Percentiles rank a stretch among this genome's conserved stretches.
Conservation (phyloP, 2,329 filamentous ascomycete species). For the Colletotrichum viniferum region DNA sequence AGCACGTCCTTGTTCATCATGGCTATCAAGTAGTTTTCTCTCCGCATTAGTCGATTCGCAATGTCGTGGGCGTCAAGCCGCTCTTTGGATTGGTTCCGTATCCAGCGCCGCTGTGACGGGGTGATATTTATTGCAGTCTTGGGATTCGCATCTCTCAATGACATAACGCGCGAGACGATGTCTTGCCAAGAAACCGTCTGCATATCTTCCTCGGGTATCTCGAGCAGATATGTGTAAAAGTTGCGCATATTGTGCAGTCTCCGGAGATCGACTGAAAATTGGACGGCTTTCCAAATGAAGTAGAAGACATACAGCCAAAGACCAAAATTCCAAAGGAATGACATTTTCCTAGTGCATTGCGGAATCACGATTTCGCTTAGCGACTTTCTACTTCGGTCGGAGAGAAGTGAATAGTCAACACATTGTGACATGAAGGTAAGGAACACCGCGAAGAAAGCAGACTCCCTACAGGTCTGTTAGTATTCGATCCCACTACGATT, state of each 20-base stretch:
- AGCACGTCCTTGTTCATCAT: slow-evolving; percentile 97
- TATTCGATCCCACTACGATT: not conserved
- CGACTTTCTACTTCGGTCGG: slow-evolving; percentile 58
- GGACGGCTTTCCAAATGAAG: slow-evolving; percentile 80
- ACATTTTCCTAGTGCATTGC: slow-evolving; percentile 79
- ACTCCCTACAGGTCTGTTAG: slow-evolving; percentile 58
- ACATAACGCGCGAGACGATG: slow-evolving; percentile 84
- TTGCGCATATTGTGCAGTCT: slow-evolving; percentile 79
- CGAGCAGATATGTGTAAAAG: slow-evolving; percentile 83
- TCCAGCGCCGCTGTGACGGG: slow-evolving; percentile 55
- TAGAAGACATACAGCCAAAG: slow-evolving; percentile 87
- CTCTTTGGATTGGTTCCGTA: slow-evolving; percentile 89
- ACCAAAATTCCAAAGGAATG: slow-evolving; percentile 74
- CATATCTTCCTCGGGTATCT: slow-evolving; percentile 83
- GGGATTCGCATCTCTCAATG: slow-evolving; percentile 83
- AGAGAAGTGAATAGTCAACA: slow-evolving; percentile 78
- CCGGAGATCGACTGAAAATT: slow-evolving; percentile 74
- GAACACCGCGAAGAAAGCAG: slow-evolving; percentile 81
- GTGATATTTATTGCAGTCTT: slow-evolving; percentile 69
- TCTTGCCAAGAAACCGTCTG: slow-evolving; percentile 96
- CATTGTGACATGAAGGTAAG: slow-evolving; percentile 86
- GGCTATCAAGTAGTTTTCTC: slow-evolving; percentile 96
- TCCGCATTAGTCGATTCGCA: slow-evolving; percentile 93
- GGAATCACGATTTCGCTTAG: slow-evolving; percentile 64
- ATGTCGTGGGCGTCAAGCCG: slow-evolving; percentile 96